These are phyloP conservation scores for Aegilops umbellulata DNA, from an alignment of 176 grass and related monocot species.

Conservation along the genomic window DNA sequence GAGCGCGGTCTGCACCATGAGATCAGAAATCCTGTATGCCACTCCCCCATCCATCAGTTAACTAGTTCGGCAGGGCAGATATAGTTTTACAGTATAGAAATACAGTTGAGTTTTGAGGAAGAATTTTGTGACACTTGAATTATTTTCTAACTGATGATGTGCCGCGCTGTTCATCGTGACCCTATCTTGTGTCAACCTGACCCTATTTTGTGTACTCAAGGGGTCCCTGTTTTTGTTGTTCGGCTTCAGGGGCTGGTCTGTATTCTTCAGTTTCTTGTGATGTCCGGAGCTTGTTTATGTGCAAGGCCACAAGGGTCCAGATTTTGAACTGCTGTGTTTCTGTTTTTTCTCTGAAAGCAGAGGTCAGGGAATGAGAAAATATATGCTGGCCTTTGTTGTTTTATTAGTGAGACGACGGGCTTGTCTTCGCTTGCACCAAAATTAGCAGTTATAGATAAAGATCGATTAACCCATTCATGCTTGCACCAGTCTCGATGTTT, in stretches of 20 bases:
- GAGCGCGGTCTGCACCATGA: conserved; percentile 15
- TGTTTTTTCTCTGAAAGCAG: background rate
- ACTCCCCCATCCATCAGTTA: conserved; percentile 18
- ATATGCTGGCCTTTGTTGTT: background rate
- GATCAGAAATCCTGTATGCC: background rate
- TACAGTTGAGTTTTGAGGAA: background rate
- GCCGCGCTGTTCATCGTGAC: background rate
- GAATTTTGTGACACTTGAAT: conserved; percentile 25
- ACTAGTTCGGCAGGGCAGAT: background rate
- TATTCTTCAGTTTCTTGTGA: background rate
- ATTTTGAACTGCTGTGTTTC: background rate
- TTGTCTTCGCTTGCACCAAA: no score
- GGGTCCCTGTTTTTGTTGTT: background rate
- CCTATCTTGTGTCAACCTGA: background rate
- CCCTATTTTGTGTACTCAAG: background rate
- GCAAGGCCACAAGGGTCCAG: background rate
- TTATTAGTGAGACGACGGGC: no score
- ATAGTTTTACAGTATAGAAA: conserved; percentile 32
- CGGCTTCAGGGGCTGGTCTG: background rate
- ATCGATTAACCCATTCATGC: no score
- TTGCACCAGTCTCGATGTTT: no score
- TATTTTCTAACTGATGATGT: conserved; percentile 11
- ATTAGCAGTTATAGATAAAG: no score
- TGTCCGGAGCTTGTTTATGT: background rate
- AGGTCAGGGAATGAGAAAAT: background rate